These are phyloP conservation scores for Pseudogymnoascus pannorum DNA, from an alignment of 2,329 filamentous ascomycete species.

Conservation along the genomic window DNA sequence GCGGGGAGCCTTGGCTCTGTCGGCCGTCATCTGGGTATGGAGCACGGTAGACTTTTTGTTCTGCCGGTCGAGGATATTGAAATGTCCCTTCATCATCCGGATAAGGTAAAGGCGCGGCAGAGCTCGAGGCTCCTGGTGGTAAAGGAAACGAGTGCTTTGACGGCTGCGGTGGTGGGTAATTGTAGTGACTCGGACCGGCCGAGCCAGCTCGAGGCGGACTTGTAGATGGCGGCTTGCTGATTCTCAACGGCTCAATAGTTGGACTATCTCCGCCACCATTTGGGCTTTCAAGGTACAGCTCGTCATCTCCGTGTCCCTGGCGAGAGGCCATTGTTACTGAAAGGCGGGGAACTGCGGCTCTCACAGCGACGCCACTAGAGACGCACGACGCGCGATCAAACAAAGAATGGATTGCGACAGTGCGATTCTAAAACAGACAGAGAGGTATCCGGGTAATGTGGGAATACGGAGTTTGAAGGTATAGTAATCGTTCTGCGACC, in stretches of 20 bases:
- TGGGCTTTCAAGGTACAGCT: slow-evolving; percentile 66
- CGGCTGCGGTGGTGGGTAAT: slow-evolving; percentile 40
- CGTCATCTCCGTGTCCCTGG: slow-evolving; percentile 66
- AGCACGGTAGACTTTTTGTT: slow-evolving; percentile 26
- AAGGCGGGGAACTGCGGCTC: slow-evolving; percentile 1
- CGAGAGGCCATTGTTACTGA: slow-evolving; percentile 26
- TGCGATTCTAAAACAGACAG: background rate
- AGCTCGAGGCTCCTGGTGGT: slow-evolving; percentile 63
- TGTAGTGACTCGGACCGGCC: slow-evolving; percentile 34
- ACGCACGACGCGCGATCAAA: background rate
- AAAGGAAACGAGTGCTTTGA: slow-evolving; percentile 55
- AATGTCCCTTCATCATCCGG: slow-evolving; percentile 58
- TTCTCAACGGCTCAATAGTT: slow-evolving; percentile 75
- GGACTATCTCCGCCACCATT: slow-evolving; percentile 55
- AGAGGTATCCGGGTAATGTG: background rate
- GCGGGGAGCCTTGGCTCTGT: slow-evolving; percentile 16
- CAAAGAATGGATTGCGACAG: background rate
- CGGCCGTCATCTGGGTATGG: slow-evolving; percentile 30
- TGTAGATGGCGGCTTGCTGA: slow-evolving; percentile 70
- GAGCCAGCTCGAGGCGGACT: slow-evolving; percentile 36
- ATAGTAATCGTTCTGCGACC: slow-evolving; percentile 23
- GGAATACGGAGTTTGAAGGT: slow-evolving; percentile 14
- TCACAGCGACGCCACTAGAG: slow-evolving; percentile 2
- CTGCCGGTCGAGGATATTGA: slow-evolving; percentile 30
- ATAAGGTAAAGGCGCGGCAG: slow-evolving; percentile 61